A percentile compares a stretch with the other conserved stretches of the same genome.
Conservation (phyloP, 345 rosid species). For the Dimocarpus longan region DNA sequence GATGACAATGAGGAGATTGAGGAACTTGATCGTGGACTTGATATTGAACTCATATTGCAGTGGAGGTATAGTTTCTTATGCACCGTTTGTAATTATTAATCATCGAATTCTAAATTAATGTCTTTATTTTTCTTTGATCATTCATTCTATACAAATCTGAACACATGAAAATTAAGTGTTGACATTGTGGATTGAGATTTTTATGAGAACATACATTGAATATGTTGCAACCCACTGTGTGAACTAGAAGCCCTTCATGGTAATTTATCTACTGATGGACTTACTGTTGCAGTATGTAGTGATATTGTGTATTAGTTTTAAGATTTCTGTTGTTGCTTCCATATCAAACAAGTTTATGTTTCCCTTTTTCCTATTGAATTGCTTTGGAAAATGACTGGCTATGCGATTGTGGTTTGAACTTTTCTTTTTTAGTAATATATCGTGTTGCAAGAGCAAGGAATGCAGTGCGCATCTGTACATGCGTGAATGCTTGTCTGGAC, state of each 20-base stretch:
- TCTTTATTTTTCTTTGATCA: not conserved
- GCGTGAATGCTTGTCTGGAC: not conserved
- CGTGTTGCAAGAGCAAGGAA: not conserved
- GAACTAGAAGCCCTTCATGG: not conserved
- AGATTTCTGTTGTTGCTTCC: not conserved
- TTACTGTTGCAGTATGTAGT: not conserved
- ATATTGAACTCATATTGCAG: constrained; percentile 86
- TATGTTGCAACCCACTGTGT: not conserved
- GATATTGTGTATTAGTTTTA: not conserved
- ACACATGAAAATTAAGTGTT: not conserved
- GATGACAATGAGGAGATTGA: constrained; percentile 81
- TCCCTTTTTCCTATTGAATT: not conserved
- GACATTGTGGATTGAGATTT: not conserved
- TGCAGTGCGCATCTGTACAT: not conserved
- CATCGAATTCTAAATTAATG: not conserved
- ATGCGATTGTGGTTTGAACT: not conserved
- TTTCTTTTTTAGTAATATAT: not conserved
- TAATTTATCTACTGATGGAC: not conserved
- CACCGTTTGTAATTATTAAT: not conserved
- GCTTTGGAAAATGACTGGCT: not conserved
- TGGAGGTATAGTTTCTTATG: constrained; percentile 73
- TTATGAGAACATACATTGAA: not conserved
- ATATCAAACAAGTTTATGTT: not conserved
- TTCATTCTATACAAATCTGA: not conserved
- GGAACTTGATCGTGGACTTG: constrained; percentile 84